These are phyloP conservation scores for Dendrobium huoshanense DNA, from an alignment of 106 monocot species.

Conservation along the genomic window DNA sequence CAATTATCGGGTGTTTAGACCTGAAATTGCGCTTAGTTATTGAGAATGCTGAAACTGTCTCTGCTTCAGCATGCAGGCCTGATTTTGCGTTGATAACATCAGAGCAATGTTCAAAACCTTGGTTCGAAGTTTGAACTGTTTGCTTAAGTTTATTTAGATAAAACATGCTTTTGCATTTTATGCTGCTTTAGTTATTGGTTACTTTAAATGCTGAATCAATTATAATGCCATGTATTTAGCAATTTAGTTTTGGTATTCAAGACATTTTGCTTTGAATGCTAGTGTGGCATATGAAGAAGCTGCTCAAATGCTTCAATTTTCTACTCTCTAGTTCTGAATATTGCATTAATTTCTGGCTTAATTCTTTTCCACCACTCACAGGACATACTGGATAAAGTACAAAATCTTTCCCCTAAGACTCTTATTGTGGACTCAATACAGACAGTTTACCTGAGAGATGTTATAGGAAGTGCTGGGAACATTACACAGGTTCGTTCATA, in stretches of 20 bases:
- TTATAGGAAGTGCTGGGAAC: slow-evolving; percentile 91
- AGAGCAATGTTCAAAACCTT: too few relatives aligned
- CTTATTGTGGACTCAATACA: slow-evolving; percentile 96
- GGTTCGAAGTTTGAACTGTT: too few relatives aligned
- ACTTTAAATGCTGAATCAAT: background rate
- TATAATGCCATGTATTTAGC: background rate
- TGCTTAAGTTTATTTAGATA: too few relatives aligned
- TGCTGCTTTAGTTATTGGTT: background rate
- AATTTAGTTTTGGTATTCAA: background rate
- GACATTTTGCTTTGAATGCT: background rate
- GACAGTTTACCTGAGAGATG: slow-evolving; percentile 74
- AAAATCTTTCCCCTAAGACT: slow-evolving; percentile 52
- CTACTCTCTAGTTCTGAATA: background rate
- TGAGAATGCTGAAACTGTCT: too few relatives aligned
- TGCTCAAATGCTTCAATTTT: background rate
- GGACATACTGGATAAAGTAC: slow-evolving; percentile 88
- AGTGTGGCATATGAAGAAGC: background rate
- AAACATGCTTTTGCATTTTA: background rate
- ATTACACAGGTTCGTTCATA: slow-evolving; percentile 53
- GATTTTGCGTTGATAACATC: too few relatives aligned
- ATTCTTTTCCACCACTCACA: slow-evolving; percentile 19
- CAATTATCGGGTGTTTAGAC: too few relatives aligned
- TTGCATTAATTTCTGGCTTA: slow-evolving; percentile 5
- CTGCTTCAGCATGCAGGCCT: too few relatives aligned
- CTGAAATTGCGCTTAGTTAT: too few relatives aligned